Percentiles rank a stretch among this genome's conserved stretches.
phyloP scores from a whole-genome alignment of 164 flowering plant genomes.

The Umbilicus rupestris region DNA sequence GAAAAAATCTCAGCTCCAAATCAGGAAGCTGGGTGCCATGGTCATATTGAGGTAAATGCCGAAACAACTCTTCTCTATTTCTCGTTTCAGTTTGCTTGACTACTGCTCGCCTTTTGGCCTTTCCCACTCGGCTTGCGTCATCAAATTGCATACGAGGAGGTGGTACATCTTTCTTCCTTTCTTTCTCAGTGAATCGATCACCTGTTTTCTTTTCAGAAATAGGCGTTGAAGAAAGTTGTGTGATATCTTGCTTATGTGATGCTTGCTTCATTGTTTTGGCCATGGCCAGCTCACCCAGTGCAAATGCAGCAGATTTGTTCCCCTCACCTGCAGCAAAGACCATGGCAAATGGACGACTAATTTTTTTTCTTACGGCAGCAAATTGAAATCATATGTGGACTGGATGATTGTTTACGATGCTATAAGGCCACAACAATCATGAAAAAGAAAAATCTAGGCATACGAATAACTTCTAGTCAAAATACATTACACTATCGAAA shows the following conservation, averaged over 20 bases:
- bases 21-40: conserved; percentile 90
- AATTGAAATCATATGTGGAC: not conserved
- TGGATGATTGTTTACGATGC: not conserved
- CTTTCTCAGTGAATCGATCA: conserved; percentile 70
- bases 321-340: conserved; percentile 1
- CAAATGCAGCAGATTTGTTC: conserved; percentile 1
- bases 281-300: not conserved
- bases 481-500: not conserved
- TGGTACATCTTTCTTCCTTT: conserved; percentile 82
- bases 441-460: not conserved
- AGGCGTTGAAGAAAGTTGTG: conserved; percentile 7
- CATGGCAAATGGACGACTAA: conserved; percentile 3
- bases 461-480: not conserved
- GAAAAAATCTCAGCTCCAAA: conserved; percentile 75
- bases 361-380: not conserved
- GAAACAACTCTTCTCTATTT: conserved; percentile 65
- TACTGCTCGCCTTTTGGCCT: conserved; percentile 81
- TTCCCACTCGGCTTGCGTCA: conserved; percentile 70
- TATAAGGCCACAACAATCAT: no score
- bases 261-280: conserved; percentile 14
- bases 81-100: conserved; percentile 81
- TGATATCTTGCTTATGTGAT: conserved; percentile 40
- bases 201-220: conserved; percentile 47
- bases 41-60: conserved; percentile 77
- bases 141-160: conserved; percentile 79